A percentile compares a stretch with the other conserved stretches of the same genome.
These are phyloP conservation scores for Colletotrichum cuscutae DNA, from an alignment of 2,329 filamentous ascomycete species.

Conservation along the genomic window DNA sequence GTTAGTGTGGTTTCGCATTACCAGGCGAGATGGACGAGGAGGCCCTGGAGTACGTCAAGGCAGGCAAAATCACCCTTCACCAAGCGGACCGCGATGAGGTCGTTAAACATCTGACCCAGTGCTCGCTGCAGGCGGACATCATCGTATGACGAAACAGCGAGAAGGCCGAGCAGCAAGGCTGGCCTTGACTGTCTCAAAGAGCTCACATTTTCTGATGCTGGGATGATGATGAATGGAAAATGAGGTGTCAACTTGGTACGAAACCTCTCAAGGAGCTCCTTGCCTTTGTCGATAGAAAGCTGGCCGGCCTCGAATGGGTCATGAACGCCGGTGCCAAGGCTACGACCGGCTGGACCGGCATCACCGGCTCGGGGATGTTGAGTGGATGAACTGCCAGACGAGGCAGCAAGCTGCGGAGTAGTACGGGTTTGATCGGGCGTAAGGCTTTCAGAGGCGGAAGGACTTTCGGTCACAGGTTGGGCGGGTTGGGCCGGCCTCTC, in stretches of 20 bases:
- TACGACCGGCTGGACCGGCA: not conserved
- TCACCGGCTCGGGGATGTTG: not conserved
- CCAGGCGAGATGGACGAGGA: constrained; percentile 45
- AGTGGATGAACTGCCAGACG: not conserved
- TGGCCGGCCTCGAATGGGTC: constrained; percentile 39
- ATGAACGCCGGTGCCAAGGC: not conserved
- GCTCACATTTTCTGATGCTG: constrained; percentile 33
- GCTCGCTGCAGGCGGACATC: constrained; percentile 39
- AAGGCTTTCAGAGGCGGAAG: constrained; percentile 12
- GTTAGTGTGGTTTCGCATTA: constrained; percentile 24
- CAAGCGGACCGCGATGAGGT: constrained; percentile 40
- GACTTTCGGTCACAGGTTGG: constrained; percentile 5
- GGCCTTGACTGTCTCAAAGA: constrained; percentile 39
- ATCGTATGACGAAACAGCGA: constrained; percentile 39
- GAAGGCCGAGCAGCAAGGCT: constrained; percentile 42
- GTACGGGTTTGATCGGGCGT: constrained; percentile 3
- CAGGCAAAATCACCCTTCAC: constrained; percentile 39
- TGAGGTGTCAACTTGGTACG: constrained; percentile 40
- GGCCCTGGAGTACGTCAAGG: constrained; percentile 44
- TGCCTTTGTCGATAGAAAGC: constrained; percentile 38
- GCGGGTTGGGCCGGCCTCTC: constrained; percentile 2
- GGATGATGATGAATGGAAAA: constrained; percentile 44
- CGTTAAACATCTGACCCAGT: constrained; percentile 42
- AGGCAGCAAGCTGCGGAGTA: not conserved
- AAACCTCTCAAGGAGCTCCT: constrained; percentile 41